A percentile compares a stretch with the other conserved stretches of the same genome.
Conservation (phyloP, 805 yeast species). For the Starmerella geochares region DNA sequence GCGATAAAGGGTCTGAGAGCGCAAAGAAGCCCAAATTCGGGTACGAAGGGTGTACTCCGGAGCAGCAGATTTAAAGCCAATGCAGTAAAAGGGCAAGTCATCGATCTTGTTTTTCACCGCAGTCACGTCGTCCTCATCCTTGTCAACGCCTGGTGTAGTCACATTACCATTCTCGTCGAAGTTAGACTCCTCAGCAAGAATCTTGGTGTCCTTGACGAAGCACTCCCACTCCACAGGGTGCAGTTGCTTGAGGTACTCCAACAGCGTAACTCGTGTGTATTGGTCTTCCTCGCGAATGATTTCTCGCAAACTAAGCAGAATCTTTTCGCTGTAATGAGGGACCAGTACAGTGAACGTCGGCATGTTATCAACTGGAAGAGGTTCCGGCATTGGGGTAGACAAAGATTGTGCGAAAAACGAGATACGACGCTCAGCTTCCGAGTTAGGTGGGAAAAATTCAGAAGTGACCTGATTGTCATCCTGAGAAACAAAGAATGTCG, state of each 20-base stretch:
- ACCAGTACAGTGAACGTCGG: conserved; percentile 95
- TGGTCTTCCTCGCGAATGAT: conserved; percentile 96
- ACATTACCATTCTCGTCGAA: conserved; percentile 43
- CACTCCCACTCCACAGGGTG: conserved; percentile 98
- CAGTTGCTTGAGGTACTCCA: conserved; percentile 87
- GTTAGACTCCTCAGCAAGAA: conserved; percentile 86
- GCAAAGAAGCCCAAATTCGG: conserved; percentile 95
- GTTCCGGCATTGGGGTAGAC: conserved; percentile 98
- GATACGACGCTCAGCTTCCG: conserved; percentile 99
- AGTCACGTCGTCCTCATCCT: conserved; percentile 44
- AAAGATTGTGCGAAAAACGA: conserved; percentile 98
- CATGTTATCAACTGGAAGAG: conserved; percentile 98
- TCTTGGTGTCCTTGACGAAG: conserved; percentile 91
- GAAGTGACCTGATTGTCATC: conserved; percentile 91
- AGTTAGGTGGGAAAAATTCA: conserved; percentile 91
- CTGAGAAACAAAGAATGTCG: conserved; percentile 96
- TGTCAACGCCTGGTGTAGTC: conserved; percentile 17
- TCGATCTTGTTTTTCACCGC: conserved; percentile 77
- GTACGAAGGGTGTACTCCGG: conserved; percentile 95
- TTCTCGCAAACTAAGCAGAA: conserved; percentile 82
- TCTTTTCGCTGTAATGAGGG: conserved; percentile 95
- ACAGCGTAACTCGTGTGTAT: conserved; percentile 83
- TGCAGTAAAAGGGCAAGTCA: conserved; percentile 87
- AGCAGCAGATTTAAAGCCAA: conserved; percentile 95
- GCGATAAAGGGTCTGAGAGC: conserved; percentile 93